Evolutionary conservation across 2,329 filamentous ascomycete genomes (phyloP).

Genomic region (Trichoderma cornu-damae): DNA sequence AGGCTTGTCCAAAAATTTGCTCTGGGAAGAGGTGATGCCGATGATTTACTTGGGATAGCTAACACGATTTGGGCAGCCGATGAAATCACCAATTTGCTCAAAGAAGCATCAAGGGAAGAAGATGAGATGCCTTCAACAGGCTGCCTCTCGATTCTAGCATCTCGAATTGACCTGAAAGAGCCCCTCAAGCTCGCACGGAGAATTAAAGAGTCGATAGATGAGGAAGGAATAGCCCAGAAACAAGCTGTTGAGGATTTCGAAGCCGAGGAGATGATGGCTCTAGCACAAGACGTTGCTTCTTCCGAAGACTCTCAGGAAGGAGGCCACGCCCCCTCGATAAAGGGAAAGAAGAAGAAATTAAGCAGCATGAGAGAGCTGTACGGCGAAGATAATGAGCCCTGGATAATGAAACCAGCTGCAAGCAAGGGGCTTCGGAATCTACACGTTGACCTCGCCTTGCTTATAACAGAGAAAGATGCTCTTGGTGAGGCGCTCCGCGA

Average conservation of each 20-base stretch:
- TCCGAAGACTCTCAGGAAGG: slow-evolving; percentile 60
- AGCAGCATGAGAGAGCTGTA: slow-evolving; percentile 53
- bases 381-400: slow-evolving; percentile 54
- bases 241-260: slow-evolving; percentile 72
- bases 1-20: slow-evolving; percentile 92
- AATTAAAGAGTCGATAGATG: slow-evolving; percentile 79
- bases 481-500: slow-evolving; percentile 59
- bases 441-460: slow-evolving; percentile 59
- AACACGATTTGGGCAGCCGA: slow-evolving; percentile 72
- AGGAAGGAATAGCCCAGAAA: slow-evolving; percentile 78
- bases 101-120: slow-evolving; percentile 22
- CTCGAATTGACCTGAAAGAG: slow-evolving; percentile 60
- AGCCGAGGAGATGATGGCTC: slow-evolving; percentile 61
- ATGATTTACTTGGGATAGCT: slow-evolving; percentile 80
- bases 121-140: slow-evolving; percentile 20
- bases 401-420: slow-evolving; percentile 64
- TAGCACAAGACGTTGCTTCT: slow-evolving; percentile 67
- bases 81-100: slow-evolving; percentile 53
- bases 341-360: slow-evolving; percentile 43
- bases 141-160: slow-evolving; percentile 44
- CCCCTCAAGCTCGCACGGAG: slow-evolving; percentile 63
- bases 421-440: slow-evolving; percentile 61
- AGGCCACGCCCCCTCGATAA: slow-evolving; percentile 50
- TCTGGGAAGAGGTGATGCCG: slow-evolving; percentile 82
- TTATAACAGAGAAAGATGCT: slow-evolving; percentile 54